Conservation (phyloP, 306 rosid genomes). For the Luffa acutangula region DNA sequence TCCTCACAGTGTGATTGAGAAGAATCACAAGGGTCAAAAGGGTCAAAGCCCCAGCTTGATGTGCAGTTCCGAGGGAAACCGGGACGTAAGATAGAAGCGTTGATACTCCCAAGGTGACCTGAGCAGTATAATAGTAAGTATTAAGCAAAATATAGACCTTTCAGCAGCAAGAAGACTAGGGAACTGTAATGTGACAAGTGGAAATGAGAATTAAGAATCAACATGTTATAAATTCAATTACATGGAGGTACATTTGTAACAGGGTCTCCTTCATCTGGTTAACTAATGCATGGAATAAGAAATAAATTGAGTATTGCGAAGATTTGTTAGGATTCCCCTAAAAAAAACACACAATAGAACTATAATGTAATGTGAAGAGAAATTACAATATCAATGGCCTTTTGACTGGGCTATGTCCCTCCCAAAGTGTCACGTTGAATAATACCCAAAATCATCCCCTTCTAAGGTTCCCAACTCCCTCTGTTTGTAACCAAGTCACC, state of each 20-base stretch:
- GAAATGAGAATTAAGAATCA: background rate
- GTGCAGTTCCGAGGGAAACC: constrained; percentile 71
- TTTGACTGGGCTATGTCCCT: no score
- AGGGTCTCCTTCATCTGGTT: background rate
- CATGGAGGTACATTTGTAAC: background rate
- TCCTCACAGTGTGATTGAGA: constrained; percentile 65
- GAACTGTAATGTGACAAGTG: background rate
- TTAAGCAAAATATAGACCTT: background rate
- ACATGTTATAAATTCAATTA: background rate
- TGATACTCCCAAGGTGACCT: constrained; percentile 71
- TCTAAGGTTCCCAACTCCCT: no score
- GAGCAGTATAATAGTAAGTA: constrained; percentile 6
- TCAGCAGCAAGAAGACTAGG: background rate
- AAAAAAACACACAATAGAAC: no score
- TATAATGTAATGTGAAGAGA: no score
- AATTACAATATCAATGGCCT: no score
- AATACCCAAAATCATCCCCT: no score
- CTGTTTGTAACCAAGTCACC: no score
- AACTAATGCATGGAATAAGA: background rate
- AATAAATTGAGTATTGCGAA: background rate
- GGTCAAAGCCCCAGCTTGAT: constrained; percentile 87
- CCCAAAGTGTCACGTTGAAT: no score
- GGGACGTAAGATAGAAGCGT: constrained; percentile 83
- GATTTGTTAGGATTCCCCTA: no score
- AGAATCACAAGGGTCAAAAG: constrained; percentile 56